Base-by-base conservation (phyloP, 331 rosid species). In the Rhamnella rubrinervis region DNA sequence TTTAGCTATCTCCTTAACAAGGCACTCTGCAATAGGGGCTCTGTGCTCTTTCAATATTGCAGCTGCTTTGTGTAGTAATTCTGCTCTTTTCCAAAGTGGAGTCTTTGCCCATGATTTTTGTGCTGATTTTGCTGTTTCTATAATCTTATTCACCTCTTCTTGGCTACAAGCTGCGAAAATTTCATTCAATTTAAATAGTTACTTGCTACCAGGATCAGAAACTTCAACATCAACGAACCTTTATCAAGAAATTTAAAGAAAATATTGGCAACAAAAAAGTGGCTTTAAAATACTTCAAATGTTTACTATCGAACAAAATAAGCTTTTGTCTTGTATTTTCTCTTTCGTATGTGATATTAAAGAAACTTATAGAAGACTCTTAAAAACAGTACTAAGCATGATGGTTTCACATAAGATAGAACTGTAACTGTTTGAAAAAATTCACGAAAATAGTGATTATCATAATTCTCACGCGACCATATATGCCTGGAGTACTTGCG, bases 91-190 rank as follows among this genome's bases (percentile, higher is more conserved):
- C 57, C 57, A 52, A 52, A 52, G 57, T 52, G 57, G 57, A 52
- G 57, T 52, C 57, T 52, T 84, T 15, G 84, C 88, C 85, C 84
- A 84, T 50, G 67, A 61, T 55, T 78, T 84, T 41, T 84, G 88
- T 26, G 86, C 86, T 65, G 59, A 26, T 72, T 81, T 84, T 50
- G 86, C 84, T 58, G 84, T 63, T 10, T 84, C 86, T 37, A 81
- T 52, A 20, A 28, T 68, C 52, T 17, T 47, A 51, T 84, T 73
- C 63, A 81, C 86, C 66, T 84, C 88, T 67, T 72, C 80, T 19
- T 81, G 80, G 1, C 61, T 78, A 71, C 88, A 84, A 39, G 85
- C 85, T 84, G 81, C 61, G 75, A 23, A 55, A 37, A 8, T 53
- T 39, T 38, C 55, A 72, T 65, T 21, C 19, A 64, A 73, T 15